Base-by-base conservation (phyloP, 2,329 filamentous ascomycete genomes). In the Aureobasidium sp. region DNA sequence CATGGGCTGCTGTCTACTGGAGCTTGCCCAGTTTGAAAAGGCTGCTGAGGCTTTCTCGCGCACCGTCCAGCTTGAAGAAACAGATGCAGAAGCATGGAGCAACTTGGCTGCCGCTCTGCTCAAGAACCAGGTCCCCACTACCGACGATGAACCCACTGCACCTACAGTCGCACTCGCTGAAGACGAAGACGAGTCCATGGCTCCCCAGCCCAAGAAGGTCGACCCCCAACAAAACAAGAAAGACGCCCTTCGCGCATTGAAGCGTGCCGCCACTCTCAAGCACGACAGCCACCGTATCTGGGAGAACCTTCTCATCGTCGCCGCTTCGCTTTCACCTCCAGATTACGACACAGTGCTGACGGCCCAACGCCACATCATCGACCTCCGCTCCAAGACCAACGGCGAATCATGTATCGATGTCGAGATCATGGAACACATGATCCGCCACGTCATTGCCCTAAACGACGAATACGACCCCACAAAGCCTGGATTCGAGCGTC, bases 271-370 rank as follows among this genome's bases (percentile, higher is more conserved):
- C 0, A 82, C 84, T 5, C 83, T 96, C 27, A 91, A 95, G 56
- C 84, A 90, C 73, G 87, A 91, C 68, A 93, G 93, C 76, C 90
- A 88, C 82, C 87, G 90, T 68, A 97, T 99, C 73, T 97, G 93
- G 93, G 90, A 96, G 72, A 99, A 99, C 69, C 88, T 97, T 17
- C 84, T 99, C 62, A 94, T 91, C 0, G 87, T 97, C 25, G 88
- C 90, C 0, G 85, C 89, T 0, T 89, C 90, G 1, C 83, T 94
- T 31, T 82, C 81, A 0, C 92, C 93, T 0, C 87, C 90, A 0
- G 85, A 88, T 0, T 86, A 91, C 70, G 74, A 79, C 0, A 91
- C 97, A 65, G 84, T 96, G 56, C 78, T 96, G 36, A 80, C 87
- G 5, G 90, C 90, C 0, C 82, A 94, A 63, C 84, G 82, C 44